Conservation (phyloP, 495 filamentous ascomycete species). For the Lineolata rhizophorae region DNA sequence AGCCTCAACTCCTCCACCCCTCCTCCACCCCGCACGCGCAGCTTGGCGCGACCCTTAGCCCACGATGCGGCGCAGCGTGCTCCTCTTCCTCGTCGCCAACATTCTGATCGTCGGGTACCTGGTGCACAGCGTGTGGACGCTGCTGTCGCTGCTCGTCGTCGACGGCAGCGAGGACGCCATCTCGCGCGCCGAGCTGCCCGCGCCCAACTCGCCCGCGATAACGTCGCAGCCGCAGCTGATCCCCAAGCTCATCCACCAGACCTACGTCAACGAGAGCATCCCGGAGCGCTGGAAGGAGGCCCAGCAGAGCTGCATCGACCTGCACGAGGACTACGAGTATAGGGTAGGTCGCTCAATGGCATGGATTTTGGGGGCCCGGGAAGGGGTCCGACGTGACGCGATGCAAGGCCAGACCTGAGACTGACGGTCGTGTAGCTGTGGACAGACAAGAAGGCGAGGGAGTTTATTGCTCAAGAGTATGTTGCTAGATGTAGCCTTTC, state of each 20-base stretch:
- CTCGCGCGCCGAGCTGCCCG: slow-evolving; percentile 21
- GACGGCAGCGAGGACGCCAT: slow-evolving; percentile 22
- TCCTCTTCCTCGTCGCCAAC: slow-evolving; percentile 21
- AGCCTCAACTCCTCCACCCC: no score
- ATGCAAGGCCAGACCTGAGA: slow-evolving; percentile 7
- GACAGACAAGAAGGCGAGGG: slow-evolving; percentile 55
- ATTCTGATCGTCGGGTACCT: slow-evolving; percentile 28
- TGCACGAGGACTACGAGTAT: slow-evolving; percentile 64
- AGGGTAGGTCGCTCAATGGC: slow-evolving; percentile 32
- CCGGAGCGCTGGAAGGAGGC: slow-evolving; percentile 52
- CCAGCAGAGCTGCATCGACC: slow-evolving; percentile 51
- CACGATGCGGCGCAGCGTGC: slow-evolving; percentile 18
- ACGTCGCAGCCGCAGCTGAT: slow-evolving; percentile 42
- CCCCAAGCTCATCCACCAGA: slow-evolving; percentile 82
- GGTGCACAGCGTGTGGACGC: slow-evolving; percentile 22
- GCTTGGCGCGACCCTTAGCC: no score
- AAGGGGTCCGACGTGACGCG: no score
- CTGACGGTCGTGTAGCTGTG: slow-evolving; percentile 37
- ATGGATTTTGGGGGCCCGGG: background rate
- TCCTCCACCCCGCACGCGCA: no score
- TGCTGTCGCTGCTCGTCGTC: slow-evolving; percentile 21
- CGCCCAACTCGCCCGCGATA: slow-evolving; percentile 16
- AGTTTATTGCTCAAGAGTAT: slow-evolving; percentile 39
- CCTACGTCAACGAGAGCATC: slow-evolving; percentile 57
- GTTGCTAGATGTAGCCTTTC: background rate